A percentile compares a stretch with the other conserved stretches of the same genome.
Conservation (phyloP, 108 stramenopile species). For the Skeletonema marinoi region DNA sequence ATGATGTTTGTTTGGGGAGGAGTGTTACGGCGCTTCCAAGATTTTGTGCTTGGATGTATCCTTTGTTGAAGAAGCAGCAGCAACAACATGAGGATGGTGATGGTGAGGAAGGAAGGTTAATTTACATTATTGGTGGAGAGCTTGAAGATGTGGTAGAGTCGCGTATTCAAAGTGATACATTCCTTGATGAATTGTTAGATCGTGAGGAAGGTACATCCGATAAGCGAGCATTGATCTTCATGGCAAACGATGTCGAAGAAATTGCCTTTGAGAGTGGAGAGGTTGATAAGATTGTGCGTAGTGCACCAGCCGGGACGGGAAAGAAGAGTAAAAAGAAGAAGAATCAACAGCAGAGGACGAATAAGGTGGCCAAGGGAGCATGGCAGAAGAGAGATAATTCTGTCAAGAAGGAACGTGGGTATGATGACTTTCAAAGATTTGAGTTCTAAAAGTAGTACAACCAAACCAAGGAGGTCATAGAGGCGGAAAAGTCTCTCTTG, state of each 20-base stretch:
- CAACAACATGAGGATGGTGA: neutral
- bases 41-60: slow-evolving; percentile 78
- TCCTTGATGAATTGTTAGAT: slow-evolving; percentile 57
- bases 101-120: slow-evolving; percentile 43
- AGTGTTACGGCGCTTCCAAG: slow-evolving; percentile 77
- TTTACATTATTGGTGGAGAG: slow-evolving; percentile 87
- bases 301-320: neutral
- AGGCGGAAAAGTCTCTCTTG: neutral
- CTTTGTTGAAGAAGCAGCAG: slow-evolving; percentile 46
- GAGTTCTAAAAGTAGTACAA: slow-evolving; percentile 12
- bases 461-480: neutral
- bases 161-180: slow-evolving; percentile 37
- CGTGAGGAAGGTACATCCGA: slow-evolving; percentile 55
- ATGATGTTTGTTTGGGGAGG: slow-evolving; percentile 73
- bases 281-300: slow-evolving; percentile 20
- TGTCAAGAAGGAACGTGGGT: slow-evolving; percentile 66
- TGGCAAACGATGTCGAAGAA: slow-evolving; percentile 39
- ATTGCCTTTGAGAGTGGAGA: slow-evolving; percentile 70
- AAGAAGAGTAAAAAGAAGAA: neutral
- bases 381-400: slow-evolving; percentile 57
- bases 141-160: slow-evolving; percentile 56
- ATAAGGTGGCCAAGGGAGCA: slow-evolving; percentile 56
- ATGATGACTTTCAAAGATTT: slow-evolving; percentile 79
- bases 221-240: slow-evolving; percentile 72
- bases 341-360: slow-evolving; percentile 21